phyloP scores from a whole-genome alignment of 1,139 yeast species.

The Yamadazyma triangularis region DNA sequence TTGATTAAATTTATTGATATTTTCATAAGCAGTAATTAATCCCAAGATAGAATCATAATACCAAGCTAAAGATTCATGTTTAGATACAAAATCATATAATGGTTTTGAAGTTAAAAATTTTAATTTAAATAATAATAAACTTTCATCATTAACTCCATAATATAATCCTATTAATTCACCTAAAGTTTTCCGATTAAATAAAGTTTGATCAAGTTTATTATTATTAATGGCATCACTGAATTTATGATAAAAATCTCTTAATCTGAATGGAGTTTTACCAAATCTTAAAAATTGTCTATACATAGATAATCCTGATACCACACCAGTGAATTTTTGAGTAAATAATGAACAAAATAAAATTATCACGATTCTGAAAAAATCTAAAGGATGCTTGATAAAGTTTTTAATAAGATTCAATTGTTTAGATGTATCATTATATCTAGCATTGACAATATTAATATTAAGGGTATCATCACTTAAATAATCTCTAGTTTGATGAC shows the following conservation, averaged over 20 bases:
- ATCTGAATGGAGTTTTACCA: slow-evolving; percentile 66
- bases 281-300: slow-evolving; percentile 69
- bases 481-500: slow-evolving; percentile 34
- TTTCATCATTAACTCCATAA: slow-evolving; percentile 62
- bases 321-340: slow-evolving; percentile 24
- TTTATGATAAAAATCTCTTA: slow-evolving; percentile 25
- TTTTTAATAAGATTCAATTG: slow-evolving; percentile 31
- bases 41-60: slow-evolving; percentile 56
- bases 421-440: slow-evolving; percentile 32
- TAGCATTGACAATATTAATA: slow-evolving; percentile 23
- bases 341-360: slow-evolving; percentile 36
- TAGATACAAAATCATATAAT: slow-evolving; percentile 31
- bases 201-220: slow-evolving; percentile 12
- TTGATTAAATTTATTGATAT: slow-evolving; percentile 33
- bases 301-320: slow-evolving; percentile 49
- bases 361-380: slow-evolving; percentile 33
- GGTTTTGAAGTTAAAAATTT: slow-evolving; percentile 40
- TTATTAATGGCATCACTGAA: slow-evolving; percentile 11
- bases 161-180: slow-evolving; percentile 51
- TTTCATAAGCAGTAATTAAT: slow-evolving; percentile 42
- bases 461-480: slow-evolving; percentile 32
- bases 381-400: slow-evolving; percentile 39
- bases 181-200: slow-evolving; percentile 40
- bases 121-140: slow-evolving; percentile 49
- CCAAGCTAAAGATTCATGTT: slow-evolving; percentile 64